A percentile compares a stretch with the other conserved stretches of the same genome.
These are phyloP conservation scores for Phytopythium vexans DNA, from an alignment of 352 stramenopile species.

Conservation along the genomic window DNA sequence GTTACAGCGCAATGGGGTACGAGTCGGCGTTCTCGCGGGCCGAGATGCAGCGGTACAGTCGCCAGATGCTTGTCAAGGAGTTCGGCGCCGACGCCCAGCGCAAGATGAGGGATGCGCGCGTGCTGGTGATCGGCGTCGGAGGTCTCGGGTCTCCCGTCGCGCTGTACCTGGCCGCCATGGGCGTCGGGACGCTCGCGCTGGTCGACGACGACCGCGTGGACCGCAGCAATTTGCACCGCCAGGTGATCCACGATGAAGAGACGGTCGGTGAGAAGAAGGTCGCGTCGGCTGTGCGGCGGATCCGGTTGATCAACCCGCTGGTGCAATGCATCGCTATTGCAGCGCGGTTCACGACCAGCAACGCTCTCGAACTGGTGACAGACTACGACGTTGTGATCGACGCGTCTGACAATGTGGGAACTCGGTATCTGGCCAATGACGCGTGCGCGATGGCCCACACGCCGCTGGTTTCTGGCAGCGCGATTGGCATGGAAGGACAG, in stretches of 20 bases:
- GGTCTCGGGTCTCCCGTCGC: conserved; percentile 95
- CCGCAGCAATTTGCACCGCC: conserved; percentile 95
- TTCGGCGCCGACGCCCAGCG: conserved; percentile 90
- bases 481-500: conserved; percentile 95
- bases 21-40: conserved; percentile 36
- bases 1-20: background rate
- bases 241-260: conserved; percentile 92
- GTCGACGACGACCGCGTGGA: conserved; percentile 96
- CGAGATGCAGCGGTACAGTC: conserved; percentile 88
- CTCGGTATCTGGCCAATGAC: conserved; percentile 96
- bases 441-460: conserved; percentile 84
- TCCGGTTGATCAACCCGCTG: conserved; percentile 79
- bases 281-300: conserved; percentile 62
- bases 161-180: conserved; percentile 94
- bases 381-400: conserved; percentile 93
- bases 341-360: conserved; percentile 63
- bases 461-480: conserved; percentile 93
- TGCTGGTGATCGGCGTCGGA: conserved; percentile 93
- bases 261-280: conserved; percentile 89
- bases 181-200: conserved; percentile 91
- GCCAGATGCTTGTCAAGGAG: conserved; percentile 93
- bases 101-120: conserved; percentile 64
- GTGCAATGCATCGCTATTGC: conserved; percentile 50
- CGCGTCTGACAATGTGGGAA: conserved; percentile 94
- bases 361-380: conserved; percentile 74